These are phyloP conservation scores for Aphanomyces stellatus DNA, from an alignment of 352 stramenopile species.

Conservation along the genomic window DNA sequence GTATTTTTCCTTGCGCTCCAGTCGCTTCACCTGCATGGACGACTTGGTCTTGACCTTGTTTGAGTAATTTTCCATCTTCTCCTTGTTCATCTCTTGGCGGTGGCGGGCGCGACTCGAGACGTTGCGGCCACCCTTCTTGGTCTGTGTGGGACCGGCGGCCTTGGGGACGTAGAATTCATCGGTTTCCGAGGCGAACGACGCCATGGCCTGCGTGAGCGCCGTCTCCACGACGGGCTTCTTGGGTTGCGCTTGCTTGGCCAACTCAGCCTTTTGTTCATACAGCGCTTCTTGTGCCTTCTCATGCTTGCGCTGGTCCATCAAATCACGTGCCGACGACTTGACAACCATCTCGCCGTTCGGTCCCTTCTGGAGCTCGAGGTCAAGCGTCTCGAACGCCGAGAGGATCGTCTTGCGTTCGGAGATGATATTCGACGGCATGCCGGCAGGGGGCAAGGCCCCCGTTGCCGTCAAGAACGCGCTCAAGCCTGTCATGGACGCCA, in stretches of 20 bases:
- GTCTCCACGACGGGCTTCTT: neutral
- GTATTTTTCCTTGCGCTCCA: conserved; percentile 20
- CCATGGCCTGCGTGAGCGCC: conserved; percentile 12
- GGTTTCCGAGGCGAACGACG: conserved; percentile 13
- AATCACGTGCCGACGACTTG: conserved; percentile 16
- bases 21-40: conserved; percentile 9
- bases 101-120: conserved; percentile 2
- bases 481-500: conserved; percentile 20
- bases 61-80: conserved; percentile 21
- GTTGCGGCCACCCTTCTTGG: conserved; percentile 9
- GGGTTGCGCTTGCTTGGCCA: conserved; percentile 4
- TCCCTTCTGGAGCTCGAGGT: conserved; percentile 13
- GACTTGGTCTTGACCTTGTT: conserved; percentile 16
- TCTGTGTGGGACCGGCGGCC: neutral
- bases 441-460: conserved; percentile 7
- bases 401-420: conserved; percentile 19
- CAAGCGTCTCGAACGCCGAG: conserved; percentile 12
- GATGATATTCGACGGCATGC: neutral
- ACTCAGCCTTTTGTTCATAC: neutral
- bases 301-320: conserved; percentile 12
- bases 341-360: conserved; percentile 16
- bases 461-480: conserved; percentile 18
- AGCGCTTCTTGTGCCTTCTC: conserved; percentile 16
- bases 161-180: conserved; percentile 15
- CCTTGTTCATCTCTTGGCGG: conserved; percentile 4